Conservation (phyloP, 2,329 filamentous ascomycete species). For the Botrytis galanthina region DNA sequence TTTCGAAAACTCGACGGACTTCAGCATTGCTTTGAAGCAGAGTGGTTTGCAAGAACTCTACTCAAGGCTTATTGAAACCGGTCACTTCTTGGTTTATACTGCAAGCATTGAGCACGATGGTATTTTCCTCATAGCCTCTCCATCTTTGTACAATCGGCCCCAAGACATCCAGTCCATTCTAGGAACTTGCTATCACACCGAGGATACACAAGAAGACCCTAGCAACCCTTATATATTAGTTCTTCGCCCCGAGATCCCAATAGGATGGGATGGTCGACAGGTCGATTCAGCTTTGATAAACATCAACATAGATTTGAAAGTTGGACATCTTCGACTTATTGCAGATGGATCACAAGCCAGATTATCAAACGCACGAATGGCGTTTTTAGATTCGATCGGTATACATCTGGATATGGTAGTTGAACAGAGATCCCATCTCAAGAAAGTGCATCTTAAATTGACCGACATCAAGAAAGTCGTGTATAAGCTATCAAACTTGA, state of each 20-base stretch:
- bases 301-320: conserved; percentile 79
- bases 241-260: conserved; percentile 72
- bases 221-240: conserved; percentile 83
- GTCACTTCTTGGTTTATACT: conserved; percentile 83
- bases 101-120: conserved; percentile 69
- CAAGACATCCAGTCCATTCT: conserved; percentile 85
- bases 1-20: conserved; percentile 96
- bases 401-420: conserved; percentile 85
- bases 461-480: conserved; percentile 94
- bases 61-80: conserved; percentile 74
- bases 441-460: conserved; percentile 84
- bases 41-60: conserved; percentile 74
- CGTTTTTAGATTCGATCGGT: conserved; percentile 75
- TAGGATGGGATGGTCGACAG: conserved; percentile 79
- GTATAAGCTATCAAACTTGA: conserved; percentile 94
- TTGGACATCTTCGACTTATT: conserved; percentile 81
- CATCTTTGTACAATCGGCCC: conserved; percentile 68
- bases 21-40: conserved; percentile 73
- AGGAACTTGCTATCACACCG: conserved; percentile 71
- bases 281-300: conserved; percentile 70
- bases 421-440: conserved; percentile 89
- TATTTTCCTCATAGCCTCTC: conserved; percentile 81
- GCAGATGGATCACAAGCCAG: conserved; percentile 81
- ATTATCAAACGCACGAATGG: conserved; percentile 72
- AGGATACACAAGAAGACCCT: conserved; percentile 69